Evolutionary conservation across 1,139 yeast species (phyloP), one percentile per base, ranked within the genome.

Genomic region (Pichiaceae sp.): DNA sequence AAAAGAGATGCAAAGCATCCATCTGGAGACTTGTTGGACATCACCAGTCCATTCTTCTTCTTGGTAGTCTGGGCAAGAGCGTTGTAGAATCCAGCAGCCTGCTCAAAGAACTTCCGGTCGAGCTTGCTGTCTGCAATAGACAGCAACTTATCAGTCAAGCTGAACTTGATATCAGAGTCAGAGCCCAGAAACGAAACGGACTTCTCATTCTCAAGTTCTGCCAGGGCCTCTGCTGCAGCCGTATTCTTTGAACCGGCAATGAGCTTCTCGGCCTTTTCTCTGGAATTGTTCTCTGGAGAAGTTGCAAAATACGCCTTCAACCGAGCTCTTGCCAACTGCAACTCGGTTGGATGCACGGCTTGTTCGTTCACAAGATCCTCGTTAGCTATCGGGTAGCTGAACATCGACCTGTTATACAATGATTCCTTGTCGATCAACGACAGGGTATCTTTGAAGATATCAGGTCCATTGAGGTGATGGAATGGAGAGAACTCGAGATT

Each of bases 231-330:
- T 16, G 72, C 60, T n/a, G 73, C 67, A 0, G 53, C 56, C 0
- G 59, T 63, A 11, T 72, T 72, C 2, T 70, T 70, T 43, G 61
- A 66, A 4, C 53, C 50, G 0, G 63, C 59, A 34, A 78, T 65
- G 6, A 75, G 55, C 29, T 53, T 53, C 34, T 62, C 66, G 6
- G 74, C 74, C 38, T 59, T 54, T 6, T 57, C 50, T 2, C 74
- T 58, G 12, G 72, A 63, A 40, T 76, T 74, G 9, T 62, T 58
- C 1, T 64, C 67, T 16, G 64, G 64, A 0, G 70, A 67, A 0
- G 86, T 75, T 0, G 82, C 71, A 47, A 82, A 71, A 6, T 82
- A 66, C 1, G 89, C 75, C 48, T 79, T 76, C 32, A 72, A 49
- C 4, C 60, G 56, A 1, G 70, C 57, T 39, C 66, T 57, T 2